Evolutionary conservation across 1,284 basidiomycete genomes (phyloP).

Genomic region (Heterobasidion annosum): DNA sequence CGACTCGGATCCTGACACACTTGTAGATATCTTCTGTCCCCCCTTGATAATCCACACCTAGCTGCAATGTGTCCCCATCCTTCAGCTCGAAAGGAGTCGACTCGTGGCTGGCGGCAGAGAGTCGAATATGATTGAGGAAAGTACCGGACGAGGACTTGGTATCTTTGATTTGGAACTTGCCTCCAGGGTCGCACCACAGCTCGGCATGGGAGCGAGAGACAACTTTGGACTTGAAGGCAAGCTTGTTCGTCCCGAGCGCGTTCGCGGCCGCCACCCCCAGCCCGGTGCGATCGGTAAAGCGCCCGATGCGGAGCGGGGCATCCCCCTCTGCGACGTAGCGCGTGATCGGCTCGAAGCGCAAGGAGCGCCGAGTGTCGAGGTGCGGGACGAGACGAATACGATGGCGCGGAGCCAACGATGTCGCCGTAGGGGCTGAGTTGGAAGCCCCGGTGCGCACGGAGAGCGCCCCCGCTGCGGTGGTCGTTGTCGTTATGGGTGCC

Average conservation of each 20-base stretch:
- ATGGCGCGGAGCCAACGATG: slow-evolving; percentile 19
- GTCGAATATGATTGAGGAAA: slow-evolving; percentile 91
- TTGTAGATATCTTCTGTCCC: slow-evolving; percentile 97
- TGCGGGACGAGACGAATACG: slow-evolving; percentile 88
- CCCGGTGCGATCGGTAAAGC: slow-evolving; percentile 84
- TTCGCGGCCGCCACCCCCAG: slow-evolving; percentile 60
- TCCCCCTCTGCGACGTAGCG: slow-evolving; percentile 72
- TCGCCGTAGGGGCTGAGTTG: background rate
- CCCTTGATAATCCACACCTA: slow-evolving; percentile 97
- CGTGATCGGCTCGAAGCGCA: slow-evolving; percentile 89
- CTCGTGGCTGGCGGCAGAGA: slow-evolving; percentile 80
- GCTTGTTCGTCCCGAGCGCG: slow-evolving; percentile 68
- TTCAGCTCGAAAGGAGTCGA: slow-evolving; percentile 74
- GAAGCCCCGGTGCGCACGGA: slow-evolving; percentile 1
- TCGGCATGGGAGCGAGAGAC: slow-evolving; percentile 93
- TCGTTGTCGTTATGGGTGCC: background rate
- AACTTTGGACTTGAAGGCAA: slow-evolving; percentile 96
- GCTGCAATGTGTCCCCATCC: slow-evolving; percentile 93
- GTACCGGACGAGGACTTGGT: slow-evolving; percentile 90
- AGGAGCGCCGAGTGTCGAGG: slow-evolving; percentile 82
- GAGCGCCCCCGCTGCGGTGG: background rate
- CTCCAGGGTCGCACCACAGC: slow-evolving; percentile 66
- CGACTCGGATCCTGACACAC: slow-evolving; percentile 94
- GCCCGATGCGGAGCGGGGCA: slow-evolving; percentile 75
- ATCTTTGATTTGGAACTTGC: slow-evolving; percentile 83